Conservation (phyloP, 1,284 basidiomycete species). For the Somion occarium region DNA sequence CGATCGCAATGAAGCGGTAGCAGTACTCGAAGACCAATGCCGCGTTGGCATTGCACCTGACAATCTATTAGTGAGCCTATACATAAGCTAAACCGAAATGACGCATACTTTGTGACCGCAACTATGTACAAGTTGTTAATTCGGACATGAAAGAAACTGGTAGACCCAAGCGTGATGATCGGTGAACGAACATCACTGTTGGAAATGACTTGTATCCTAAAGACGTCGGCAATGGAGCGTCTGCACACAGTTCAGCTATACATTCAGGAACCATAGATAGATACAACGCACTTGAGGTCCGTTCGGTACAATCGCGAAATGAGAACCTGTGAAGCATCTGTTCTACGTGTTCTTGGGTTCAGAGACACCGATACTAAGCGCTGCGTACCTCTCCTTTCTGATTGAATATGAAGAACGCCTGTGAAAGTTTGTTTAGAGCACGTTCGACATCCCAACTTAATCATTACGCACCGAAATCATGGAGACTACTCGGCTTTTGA, state of each 20-base stretch:
- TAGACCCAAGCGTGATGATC: constrained; percentile 96
- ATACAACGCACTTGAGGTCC: constrained; percentile 78
- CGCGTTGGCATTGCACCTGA: constrained; percentile 92
- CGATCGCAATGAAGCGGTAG: constrained; percentile 93
- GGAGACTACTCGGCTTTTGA: constrained; percentile 2
- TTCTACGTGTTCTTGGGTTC: constrained; percentile 4
- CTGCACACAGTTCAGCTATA: constrained; percentile 35
- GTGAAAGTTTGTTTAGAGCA: not conserved
- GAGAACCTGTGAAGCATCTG: constrained; percentile 59
- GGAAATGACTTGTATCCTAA: constrained; percentile 96
- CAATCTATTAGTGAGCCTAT: not conserved
- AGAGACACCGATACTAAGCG: constrained; percentile 1
- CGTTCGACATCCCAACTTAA: not conserved
- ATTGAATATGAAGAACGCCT: constrained; percentile 98
- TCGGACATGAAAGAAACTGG: constrained; percentile 96
- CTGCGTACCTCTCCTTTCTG: constrained; percentile 88
- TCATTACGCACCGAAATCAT: constrained; percentile 37
- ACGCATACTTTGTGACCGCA: constrained; percentile 85
- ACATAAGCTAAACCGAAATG: not conserved
- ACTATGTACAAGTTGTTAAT: constrained; percentile 94
- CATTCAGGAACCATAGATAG: not conserved
- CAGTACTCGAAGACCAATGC: constrained; percentile 98
- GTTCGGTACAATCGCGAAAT: constrained; percentile 91
- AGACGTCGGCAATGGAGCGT: constrained; percentile 96
- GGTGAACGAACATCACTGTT: constrained; percentile 96